phyloP scores from a whole-genome alignment of 2,329 filamentous ascomycete species.

The Phyllosticta citriasiana region DNA sequence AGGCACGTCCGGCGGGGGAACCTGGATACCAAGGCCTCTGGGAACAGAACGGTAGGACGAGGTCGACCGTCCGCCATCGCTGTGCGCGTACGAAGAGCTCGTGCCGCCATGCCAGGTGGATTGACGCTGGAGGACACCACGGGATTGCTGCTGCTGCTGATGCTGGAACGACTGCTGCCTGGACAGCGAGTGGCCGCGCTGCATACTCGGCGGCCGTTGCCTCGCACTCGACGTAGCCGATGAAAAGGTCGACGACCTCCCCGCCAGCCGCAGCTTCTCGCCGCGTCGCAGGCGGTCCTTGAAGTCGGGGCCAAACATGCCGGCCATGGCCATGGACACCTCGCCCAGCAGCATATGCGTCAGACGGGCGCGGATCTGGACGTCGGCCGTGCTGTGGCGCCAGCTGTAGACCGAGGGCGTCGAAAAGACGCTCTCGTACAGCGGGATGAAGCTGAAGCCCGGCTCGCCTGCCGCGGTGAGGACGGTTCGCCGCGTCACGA shows the following conservation, averaged over 20 bases:
- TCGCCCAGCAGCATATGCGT: background rate
- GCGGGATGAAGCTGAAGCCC: background rate
- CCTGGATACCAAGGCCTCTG: background rate
- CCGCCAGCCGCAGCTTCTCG: background rate
- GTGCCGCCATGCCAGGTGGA: background rate
- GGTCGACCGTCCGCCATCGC: background rate
- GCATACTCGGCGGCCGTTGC: background rate
- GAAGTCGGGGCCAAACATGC: background rate
- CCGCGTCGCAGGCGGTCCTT: background rate
- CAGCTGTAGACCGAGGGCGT: background rate
- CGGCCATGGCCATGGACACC: background rate
- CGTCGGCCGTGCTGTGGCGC: background rate
- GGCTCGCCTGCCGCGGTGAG: background rate
- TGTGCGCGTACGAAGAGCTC: background rate
- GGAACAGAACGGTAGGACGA: background rate
- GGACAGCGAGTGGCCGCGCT: background rate
- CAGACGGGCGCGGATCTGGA: background rate
- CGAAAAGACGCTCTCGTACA: background rate
- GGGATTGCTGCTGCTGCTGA: background rate
- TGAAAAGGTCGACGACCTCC: background rate
- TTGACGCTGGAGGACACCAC: background rate
- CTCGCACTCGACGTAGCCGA: background rate
- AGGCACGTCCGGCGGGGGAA: background rate
- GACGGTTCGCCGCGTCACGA: background rate
- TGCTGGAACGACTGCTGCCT: background rate